Conservation (phyloP, 2,329 filamentous ascomycete species). For the Aspergillus japonicus region DNA sequence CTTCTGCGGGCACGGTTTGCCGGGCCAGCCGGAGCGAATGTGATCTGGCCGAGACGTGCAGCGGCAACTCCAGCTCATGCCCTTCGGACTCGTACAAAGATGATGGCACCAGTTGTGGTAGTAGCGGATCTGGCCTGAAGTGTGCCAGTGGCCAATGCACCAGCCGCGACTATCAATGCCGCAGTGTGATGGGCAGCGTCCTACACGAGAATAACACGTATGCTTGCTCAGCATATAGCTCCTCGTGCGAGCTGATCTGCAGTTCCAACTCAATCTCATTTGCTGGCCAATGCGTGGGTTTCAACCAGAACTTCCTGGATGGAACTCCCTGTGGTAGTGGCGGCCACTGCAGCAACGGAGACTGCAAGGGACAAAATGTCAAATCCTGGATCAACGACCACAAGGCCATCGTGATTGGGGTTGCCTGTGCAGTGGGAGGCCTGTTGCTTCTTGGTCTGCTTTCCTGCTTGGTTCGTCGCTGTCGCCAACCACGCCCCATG, state of each 20-base stretch:
- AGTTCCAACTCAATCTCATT: constrained; percentile 61
- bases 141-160: constrained; percentile 96
- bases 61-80: constrained; percentile 69
- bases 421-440: constrained; percentile 69
- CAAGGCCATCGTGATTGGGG: constrained; percentile 77
- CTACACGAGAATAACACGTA: constrained; percentile 73
- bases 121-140: constrained; percentile 54
- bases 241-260: constrained; percentile 75
- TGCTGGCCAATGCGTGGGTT: constrained; percentile 64
- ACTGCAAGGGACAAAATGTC: constrained; percentile 73
- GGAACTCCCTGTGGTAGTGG: constrained; percentile 81
- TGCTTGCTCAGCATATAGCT: constrained; percentile 63
- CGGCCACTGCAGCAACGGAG: constrained; percentile 74
- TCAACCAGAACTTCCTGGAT: constrained; percentile 91
- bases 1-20: constrained; percentile 68
- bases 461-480: constrained; percentile 64
- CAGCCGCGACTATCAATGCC: constrained; percentile 84
- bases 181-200: constrained; percentile 73
- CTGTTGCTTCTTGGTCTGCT: constrained; percentile 68
- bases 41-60: constrained; percentile 81
- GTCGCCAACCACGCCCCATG: constrained; percentile 43
- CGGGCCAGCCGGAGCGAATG: constrained; percentile 75
- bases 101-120: constrained; percentile 72
- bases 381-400: constrained; percentile 73
- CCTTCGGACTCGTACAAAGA: constrained; percentile 68